phyloP scores from a whole-genome alignment of 257 asterid genomes.

The Paraleonurus japonicus region DNA sequence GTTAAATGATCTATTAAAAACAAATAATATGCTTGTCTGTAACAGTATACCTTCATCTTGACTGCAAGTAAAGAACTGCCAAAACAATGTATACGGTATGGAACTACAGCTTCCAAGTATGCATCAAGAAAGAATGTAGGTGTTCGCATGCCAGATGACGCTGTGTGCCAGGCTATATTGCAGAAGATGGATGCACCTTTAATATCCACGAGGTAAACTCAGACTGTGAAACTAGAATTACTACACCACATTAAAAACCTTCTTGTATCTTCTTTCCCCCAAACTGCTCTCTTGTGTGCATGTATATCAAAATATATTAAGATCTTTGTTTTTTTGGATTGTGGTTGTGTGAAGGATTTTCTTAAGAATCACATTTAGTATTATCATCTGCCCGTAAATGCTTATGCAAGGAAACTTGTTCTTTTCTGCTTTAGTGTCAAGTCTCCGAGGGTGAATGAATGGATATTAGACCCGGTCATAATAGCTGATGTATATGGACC shows the following conservation, averaged over 20 bases:
- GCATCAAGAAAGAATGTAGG: constrained; percentile 78
- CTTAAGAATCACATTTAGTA: not conserved
- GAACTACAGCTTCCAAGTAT: constrained; percentile 71
- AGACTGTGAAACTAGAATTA: not conserved
- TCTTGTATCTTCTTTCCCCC: not conserved
- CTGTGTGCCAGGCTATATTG: constrained; percentile 73
- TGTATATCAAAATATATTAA: not conserved
- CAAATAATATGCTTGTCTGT: constrained; percentile 18
- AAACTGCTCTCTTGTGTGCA: not conserved
- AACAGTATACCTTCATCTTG: constrained; percentile 88
- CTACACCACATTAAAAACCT: not conserved
- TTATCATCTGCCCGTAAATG: constrained; percentile 10
- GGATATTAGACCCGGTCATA: constrained; percentile 90
- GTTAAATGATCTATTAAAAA: constrained; percentile 7
- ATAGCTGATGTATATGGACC: constrained; percentile 85
- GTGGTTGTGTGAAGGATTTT: constrained; percentile 14
- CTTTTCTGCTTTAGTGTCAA: constrained; percentile 51
- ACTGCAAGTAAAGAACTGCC: constrained; percentile 89
- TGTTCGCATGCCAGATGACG: constrained; percentile 86
- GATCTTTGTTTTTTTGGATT: not conserved
- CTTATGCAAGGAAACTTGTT: constrained; percentile 25
- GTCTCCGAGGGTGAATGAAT: constrained; percentile 71
- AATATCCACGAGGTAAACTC: constrained; percentile 74
- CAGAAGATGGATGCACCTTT: constrained; percentile 80
- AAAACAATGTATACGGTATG: constrained; percentile 69